Base-by-base conservation (phyloP, 2,329 filamentous ascomycete genomes). In the Ascochyta rabiei region DNA sequence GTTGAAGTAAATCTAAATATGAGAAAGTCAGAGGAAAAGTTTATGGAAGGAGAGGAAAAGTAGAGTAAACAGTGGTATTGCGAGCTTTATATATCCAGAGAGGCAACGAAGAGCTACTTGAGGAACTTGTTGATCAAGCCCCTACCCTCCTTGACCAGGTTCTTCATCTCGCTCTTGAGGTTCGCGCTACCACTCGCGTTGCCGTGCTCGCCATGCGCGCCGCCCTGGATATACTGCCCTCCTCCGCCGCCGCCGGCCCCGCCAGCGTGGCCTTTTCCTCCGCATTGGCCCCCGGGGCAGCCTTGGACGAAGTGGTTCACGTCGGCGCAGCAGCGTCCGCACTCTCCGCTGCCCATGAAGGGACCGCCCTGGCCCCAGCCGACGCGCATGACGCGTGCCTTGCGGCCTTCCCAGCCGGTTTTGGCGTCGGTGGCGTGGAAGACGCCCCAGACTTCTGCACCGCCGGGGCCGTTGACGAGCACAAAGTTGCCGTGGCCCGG, bases 401-500 rank as follows among this genome's bases (percentile, higher is more conserved):
- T 79, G 16, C 79, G 56, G 6, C 76, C 76, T n/a, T 74, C 71
- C 75, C 76, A 79, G 0, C 79, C 79, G 28, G 79, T 79, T 51
- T 74, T 75, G 21, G 57, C 66, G 60, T 80, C 79, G 1, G 79
- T 80, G 0, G 77, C 79, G 58, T 81, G 79, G 57, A 79, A 81
- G 1, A 80, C 69, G 7, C 68, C 74, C 57, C 79, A 71, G 2
- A 76, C 74, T 52, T 80, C 77, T n/a, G 69, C 64, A 0, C 71
- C 75, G 0, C 60, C 66, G 2, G 66, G 63, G 0, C 68, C 69
- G 26, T 63, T 68, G 8, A 78, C 66, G 12, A 72, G 64, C 16
- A 81, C 67, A 52, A 80, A 80, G 51, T 73, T 76, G 12, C 79
- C 79, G 56, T 80, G 79, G 0, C 79, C 79, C 0, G 79, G 78